A percentile compares a stretch with the other conserved stretches of the same genome.
Conservation (phyloP, 2,329 filamentous ascomycete genomes). For the Trichoderma atroviride region DNA sequence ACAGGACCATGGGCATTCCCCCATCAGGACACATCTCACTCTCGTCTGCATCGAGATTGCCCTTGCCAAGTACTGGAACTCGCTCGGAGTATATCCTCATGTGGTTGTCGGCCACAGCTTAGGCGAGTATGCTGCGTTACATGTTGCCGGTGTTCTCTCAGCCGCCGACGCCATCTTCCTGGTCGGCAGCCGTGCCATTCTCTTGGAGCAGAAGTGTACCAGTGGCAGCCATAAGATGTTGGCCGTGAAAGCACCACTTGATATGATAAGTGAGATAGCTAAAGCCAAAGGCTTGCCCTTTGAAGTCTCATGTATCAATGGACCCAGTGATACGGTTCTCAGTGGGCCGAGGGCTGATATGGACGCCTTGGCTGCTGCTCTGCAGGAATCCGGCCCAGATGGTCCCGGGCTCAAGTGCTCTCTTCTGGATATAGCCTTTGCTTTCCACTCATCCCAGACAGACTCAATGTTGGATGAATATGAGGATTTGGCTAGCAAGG, state of each 20-base stretch:
- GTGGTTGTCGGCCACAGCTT: slow-evolving; percentile 57
- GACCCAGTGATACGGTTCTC: slow-evolving; percentile 60
- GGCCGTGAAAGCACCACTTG: slow-evolving; percentile 35
- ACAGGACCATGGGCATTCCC: slow-evolving; percentile 28
- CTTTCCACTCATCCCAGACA: slow-evolving; percentile 58
- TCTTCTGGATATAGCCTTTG: slow-evolving; percentile 53
- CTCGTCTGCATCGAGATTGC: slow-evolving; percentile 47
- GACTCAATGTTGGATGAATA: slow-evolving; percentile 62
- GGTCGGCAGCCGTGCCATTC: slow-evolving; percentile 60
- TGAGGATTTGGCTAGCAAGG: slow-evolving; percentile 44
- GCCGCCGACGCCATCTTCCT: slow-evolving; percentile 63
- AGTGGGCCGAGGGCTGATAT: slow-evolving; percentile 30
- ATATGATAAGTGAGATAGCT: slow-evolving; percentile 26
- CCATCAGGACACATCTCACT: slow-evolving; percentile 43
- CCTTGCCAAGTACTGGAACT: slow-evolving; percentile 45
- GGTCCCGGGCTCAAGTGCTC: slow-evolving; percentile 36
- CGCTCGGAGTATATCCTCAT: slow-evolving; percentile 45
- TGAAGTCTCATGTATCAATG: slow-evolving; percentile 63
- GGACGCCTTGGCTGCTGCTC: neutral
- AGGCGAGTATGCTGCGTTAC: slow-evolving; percentile 57
- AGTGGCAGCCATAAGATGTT: slow-evolving; percentile 41
- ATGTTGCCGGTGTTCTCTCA: slow-evolving; percentile 51
- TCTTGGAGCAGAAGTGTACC: slow-evolving; percentile 59
- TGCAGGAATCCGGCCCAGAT: neutral
- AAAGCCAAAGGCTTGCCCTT: slow-evolving; percentile 32